Evolutionary conservation across 257 asterid genomes (phyloP).

Genomic region (Forsythia suspensa): DNA sequence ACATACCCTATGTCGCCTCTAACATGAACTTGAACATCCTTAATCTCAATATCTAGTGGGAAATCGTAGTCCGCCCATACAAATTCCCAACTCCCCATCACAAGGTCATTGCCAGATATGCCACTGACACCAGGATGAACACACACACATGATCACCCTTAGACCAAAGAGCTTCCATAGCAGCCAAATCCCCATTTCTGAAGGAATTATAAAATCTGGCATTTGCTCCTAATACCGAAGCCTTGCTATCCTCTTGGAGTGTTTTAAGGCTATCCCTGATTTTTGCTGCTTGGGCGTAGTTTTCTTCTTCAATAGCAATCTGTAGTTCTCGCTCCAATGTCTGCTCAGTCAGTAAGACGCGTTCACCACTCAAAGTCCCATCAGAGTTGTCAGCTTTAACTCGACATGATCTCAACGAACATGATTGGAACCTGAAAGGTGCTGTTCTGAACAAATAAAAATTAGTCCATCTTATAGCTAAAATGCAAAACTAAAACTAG

Average conservation of each 20-base stretch:
- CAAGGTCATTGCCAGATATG: constrained; percentile 85
- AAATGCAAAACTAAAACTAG: neutral
- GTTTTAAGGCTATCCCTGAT: constrained; percentile 81
- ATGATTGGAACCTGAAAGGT: constrained; percentile 42
- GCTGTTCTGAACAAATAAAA: constrained; percentile 55
- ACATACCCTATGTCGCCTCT: constrained; percentile 75
- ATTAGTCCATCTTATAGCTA: constrained; percentile 25
- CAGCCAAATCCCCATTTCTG: constrained; percentile 74
- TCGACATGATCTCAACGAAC: constrained; percentile 38
- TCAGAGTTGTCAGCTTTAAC: constrained; percentile 79
- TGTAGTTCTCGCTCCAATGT: constrained; percentile 70
- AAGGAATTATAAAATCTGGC: constrained; percentile 78
- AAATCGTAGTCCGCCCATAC: constrained; percentile 98
- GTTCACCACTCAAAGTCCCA: constrained; percentile 74
- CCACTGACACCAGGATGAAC: constrained; percentile 99
- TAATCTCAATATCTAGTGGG: constrained; percentile 77
- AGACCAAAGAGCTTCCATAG: constrained; percentile 87
- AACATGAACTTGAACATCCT: constrained; percentile 82
- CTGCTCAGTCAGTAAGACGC: constrained; percentile 71
- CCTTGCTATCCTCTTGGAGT: constrained; percentile 85
- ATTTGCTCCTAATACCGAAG: constrained; percentile 85
- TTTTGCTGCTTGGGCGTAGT: constrained; percentile 85
- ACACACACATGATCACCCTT: constrained; percentile 76
- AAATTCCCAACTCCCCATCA: constrained; percentile 99
- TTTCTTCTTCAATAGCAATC: constrained; percentile 74